Conservation (phyloP, 805 yeast species). For the Ogataea nakhonphanomensis region DNA sequence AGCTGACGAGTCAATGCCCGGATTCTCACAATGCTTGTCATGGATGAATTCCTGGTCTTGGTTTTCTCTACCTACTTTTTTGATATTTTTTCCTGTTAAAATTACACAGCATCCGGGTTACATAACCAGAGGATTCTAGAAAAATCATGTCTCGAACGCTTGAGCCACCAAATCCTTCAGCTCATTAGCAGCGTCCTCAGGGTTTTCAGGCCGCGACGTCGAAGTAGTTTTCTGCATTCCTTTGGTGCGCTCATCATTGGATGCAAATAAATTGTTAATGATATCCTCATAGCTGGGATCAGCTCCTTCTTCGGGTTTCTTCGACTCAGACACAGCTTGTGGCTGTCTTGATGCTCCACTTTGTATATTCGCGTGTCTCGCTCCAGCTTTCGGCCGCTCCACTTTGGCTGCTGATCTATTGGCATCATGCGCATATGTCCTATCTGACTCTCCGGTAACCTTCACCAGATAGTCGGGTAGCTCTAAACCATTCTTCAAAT, state of each 20-base stretch:
- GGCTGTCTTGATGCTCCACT: constrained; percentile 12
- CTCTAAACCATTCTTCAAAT: constrained; percentile 67
- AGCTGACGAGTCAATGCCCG: constrained; percentile 4
- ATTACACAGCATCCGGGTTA: constrained; percentile 8
- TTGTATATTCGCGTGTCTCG: constrained; percentile 15
- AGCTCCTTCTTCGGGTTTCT: constrained; percentile 6
- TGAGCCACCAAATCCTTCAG: constrained; percentile 34
- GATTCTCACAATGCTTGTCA: constrained; percentile 2
- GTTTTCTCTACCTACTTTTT: neutral
- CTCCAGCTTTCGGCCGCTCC: constrained; percentile 24
- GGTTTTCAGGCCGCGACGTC: constrained; percentile 8
- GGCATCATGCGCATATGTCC: constrained; percentile 11
- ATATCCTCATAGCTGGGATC: constrained; percentile 25
- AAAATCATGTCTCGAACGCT: constrained; percentile 27
- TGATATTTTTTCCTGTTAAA: neutral
- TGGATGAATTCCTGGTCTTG: neutral
- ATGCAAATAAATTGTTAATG: constrained; percentile 22
- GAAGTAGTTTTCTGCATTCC: neutral
- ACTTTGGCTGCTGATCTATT: constrained; percentile 10
- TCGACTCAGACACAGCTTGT: constrained; percentile 6
- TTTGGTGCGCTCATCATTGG: constrained; percentile 8
- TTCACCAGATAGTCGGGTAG: constrained; percentile 76
- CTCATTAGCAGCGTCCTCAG: constrained; percentile 28
- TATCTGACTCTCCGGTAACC: constrained; percentile 82
- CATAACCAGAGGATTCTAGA: constrained; percentile 16